A percentile compares a stretch with the other conserved stretches of the same genome.
phyloP scores from a whole-genome alignment of 2,329 filamentous ascomycete species.

The Aspergillus novofumigatus region DNA sequence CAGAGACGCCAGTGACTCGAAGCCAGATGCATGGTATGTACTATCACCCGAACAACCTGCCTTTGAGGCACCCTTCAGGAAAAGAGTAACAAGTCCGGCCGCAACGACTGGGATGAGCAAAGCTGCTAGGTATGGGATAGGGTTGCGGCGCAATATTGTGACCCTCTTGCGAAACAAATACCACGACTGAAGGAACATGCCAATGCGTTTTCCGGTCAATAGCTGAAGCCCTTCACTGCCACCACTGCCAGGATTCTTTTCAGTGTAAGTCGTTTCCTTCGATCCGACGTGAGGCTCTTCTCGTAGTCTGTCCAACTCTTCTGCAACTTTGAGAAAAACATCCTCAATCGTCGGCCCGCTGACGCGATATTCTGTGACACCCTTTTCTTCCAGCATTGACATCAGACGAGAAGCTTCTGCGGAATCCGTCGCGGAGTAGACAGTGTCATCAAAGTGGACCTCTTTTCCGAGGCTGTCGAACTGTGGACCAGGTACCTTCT shows the following conservation, averaged over 20 bases:
- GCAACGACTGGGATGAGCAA: constrained; percentile 75
- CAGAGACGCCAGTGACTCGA: constrained; percentile 26
- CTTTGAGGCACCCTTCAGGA: constrained; percentile 57
- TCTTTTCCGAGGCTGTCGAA: constrained; percentile 57
- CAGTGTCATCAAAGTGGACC: constrained; percentile 64
- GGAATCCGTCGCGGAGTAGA: constrained; percentile 69
- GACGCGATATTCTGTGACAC: constrained; percentile 74
- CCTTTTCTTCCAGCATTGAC: constrained; percentile 60
- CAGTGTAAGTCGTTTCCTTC: constrained; percentile 9
- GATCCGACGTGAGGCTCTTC: constrained; percentile 7
- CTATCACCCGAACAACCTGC: constrained; percentile 49
- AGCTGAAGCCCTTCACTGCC: constrained; percentile 40
- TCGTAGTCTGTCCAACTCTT: constrained; percentile 57
- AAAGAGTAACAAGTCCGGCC: constrained; percentile 73
- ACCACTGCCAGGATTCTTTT: constrained; percentile 10
- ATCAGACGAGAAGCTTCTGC: constrained; percentile 68
- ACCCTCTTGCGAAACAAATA: constrained; percentile 75
- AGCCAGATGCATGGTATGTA: constrained; percentile 16
- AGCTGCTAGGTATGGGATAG: constrained; percentile 69
- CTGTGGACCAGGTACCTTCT: constrained; percentile 40
- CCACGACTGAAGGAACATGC: constrained; percentile 64
- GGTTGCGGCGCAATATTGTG: constrained; percentile 73
- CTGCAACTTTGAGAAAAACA: constrained; percentile 80
- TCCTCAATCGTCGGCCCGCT: constrained; percentile 89
- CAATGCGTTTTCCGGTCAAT: constrained; percentile 64